Percentiles rank a stretch among this genome's conserved stretches.
phyloP scores from a whole-genome alignment of 1,139 yeast genomes.

The Magnusiomyces sp. region DNA sequence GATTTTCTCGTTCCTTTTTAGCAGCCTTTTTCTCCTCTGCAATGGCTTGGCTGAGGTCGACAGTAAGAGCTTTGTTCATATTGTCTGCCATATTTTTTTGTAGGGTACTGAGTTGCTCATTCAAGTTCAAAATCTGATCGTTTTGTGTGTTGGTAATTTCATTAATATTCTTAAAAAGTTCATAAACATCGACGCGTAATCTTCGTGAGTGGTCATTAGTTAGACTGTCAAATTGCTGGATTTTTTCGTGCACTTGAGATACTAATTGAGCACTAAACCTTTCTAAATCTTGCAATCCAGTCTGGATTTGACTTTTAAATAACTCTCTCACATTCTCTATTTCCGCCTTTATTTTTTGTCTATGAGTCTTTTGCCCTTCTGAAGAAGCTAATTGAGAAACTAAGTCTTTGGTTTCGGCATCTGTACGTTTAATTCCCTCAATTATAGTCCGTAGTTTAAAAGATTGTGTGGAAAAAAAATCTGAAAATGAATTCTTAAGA shows the following conservation, averaged over 20 bases:
- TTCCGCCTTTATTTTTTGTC: slow-evolving; percentile 15
- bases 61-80: background rate
- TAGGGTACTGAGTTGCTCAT: slow-evolving; percentile 1
- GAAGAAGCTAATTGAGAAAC: no score
- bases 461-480: no score
- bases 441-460: no score
- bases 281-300: slow-evolving; percentile 16
- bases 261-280: slow-evolving; percentile 17
- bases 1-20: slow-evolving; percentile 7
- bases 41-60: background rate
- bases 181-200: slow-evolving; percentile 1
- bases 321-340: slow-evolving; percentile 18
- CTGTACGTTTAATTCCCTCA: no score
- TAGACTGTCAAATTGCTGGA: slow-evolving; percentile 1
- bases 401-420: no score
- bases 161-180: slow-evolving; percentile 3
- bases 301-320: slow-evolving; percentile 19
- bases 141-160: slow-evolving; percentile 13
- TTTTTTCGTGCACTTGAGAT: background rate
- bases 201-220: background rate
- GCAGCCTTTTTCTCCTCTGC: slow-evolving; percentile 7
- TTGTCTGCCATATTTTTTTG: background rate
- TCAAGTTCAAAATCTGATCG: background rate
- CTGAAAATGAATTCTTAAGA: no score
- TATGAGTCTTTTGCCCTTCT: slow-evolving; percentile 12